These are phyloP conservation scores for Aspergillus versicolor DNA, from an alignment of 2,329 filamentous ascomycete species.

Conservation along the genomic window DNA sequence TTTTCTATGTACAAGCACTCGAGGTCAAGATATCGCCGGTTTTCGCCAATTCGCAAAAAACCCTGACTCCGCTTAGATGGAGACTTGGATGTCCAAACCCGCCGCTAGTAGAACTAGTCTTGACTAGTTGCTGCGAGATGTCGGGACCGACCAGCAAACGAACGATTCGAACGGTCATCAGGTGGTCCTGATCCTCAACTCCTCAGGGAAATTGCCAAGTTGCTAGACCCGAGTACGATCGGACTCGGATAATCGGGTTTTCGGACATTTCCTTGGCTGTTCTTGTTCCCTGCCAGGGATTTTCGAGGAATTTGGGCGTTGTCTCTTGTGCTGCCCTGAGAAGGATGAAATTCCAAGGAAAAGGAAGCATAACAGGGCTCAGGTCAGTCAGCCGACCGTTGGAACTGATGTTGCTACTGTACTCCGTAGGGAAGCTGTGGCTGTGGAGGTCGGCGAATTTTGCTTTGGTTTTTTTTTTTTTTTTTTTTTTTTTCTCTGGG, in stretches of 20 bases:
- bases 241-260: conserved; percentile 1
- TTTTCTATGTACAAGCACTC: not conserved
- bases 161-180: not conserved
- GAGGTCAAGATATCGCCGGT: not conserved
- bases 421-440: no score
- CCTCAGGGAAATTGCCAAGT: not conserved
- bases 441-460: no score
- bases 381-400: no score
- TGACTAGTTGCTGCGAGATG: not conserved
- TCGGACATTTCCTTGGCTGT: not conserved
- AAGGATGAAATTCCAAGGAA: no score
- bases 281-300: not conserved
- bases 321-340: no score
- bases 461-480: no score
- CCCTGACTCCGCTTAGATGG: not conserved
- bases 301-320: no score
- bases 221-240: not conserved
- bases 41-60: not conserved
- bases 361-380: no score
- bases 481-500: no score
- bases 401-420: no score
- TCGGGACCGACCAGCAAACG: not conserved
- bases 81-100: not conserved
- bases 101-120: not conserved
- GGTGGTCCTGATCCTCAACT: not conserved